Evolutionary conservation across 1,139 yeast genomes (phyloP).

Genomic region (Lizanozyma gosingica): DNA sequence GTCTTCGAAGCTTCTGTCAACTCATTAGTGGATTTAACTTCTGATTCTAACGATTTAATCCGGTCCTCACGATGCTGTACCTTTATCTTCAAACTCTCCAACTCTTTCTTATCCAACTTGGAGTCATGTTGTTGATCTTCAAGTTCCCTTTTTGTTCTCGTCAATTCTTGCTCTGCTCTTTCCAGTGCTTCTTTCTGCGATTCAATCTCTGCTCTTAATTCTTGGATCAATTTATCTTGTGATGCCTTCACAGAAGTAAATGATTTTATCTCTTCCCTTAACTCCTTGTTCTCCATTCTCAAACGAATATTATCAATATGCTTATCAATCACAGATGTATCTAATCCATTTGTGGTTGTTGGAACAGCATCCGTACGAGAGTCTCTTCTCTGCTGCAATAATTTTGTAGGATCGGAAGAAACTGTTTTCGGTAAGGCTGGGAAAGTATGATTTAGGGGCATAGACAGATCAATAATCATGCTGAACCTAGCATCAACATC

Average conservation of each 20-base stretch:
- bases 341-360: conserved; percentile 15
- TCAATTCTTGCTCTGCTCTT: conserved; percentile 9
- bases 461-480: conserved; percentile 10
- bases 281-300: conserved; percentile 6
- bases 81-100: conserved; percentile 9
- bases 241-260: conserved; percentile 13
- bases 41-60: not conserved
- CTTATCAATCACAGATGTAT: conserved; percentile 33
- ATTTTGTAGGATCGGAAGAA: not conserved
- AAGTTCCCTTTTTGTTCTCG: conserved; percentile 14
- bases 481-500: conserved; percentile 13
- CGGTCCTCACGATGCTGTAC: not conserved
- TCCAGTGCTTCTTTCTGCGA: conserved; percentile 10
- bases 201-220: conserved; percentile 7
- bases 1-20: not conserved
- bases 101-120: conserved; percentile 19
- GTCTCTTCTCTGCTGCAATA: not conserved
- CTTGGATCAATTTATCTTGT: conserved; percentile 9
- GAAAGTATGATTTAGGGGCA: not conserved
- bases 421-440: not conserved
- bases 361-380: not conserved
- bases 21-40: not conserved
- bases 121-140: conserved; percentile 18
- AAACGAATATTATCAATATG: conserved; percentile 36
- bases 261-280: conserved; percentile 8